Base-by-base conservation (phyloP, 768 basidiomycete genomes). In the Pleurotus pulmonarius region DNA sequence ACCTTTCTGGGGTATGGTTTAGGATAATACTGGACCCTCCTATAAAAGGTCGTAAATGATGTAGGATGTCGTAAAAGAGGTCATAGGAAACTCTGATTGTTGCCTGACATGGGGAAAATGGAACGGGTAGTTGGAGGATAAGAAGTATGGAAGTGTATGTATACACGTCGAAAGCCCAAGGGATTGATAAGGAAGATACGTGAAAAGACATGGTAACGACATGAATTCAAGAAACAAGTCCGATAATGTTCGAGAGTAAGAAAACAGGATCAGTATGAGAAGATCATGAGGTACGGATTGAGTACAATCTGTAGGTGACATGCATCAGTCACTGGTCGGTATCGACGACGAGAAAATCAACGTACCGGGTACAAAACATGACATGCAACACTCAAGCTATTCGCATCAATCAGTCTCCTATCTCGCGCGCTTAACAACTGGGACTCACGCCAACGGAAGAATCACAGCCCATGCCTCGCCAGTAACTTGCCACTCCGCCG, bases 211-310 rank as follows among this genome's bases (percentile, higher is more conserved):
- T 29, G 13, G 41, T 3, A 38, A 46, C 6, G 7, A 34, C 29
- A 34, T 18, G 20, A 22, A n/a, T n/a, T n/a, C n/a, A n/a, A 18
- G 45, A 20, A 20, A 48, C 6, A 29, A 18, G 37, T 47, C 29
- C 45, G 41, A 56, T 16, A n/a, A n/a, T 37, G 43, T 29, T 46
- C 20, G 15, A 29, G 38, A 22, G 41, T n/a, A 4, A 24, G 26
- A 15, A 13, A 39, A 18, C 22, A 15, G 15, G 18, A 59, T 73
- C 63, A 82, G 58, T 77, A 82, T 1, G 84, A 86, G 70, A 92
- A 92, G 57, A 90, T 88, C 87, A 90, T 90, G 58, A 92, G 72
- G 86, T 87, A 90, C 0, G 90, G 92, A 63, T 94, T 94, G 55
- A 94, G 78, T 1, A 90, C 84, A 60, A 94, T 86, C 80, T 77